Evolutionary conservation across 768 basidiomycete genomes (phyloP).

Genomic region (Hydnum rufescens): DNA sequence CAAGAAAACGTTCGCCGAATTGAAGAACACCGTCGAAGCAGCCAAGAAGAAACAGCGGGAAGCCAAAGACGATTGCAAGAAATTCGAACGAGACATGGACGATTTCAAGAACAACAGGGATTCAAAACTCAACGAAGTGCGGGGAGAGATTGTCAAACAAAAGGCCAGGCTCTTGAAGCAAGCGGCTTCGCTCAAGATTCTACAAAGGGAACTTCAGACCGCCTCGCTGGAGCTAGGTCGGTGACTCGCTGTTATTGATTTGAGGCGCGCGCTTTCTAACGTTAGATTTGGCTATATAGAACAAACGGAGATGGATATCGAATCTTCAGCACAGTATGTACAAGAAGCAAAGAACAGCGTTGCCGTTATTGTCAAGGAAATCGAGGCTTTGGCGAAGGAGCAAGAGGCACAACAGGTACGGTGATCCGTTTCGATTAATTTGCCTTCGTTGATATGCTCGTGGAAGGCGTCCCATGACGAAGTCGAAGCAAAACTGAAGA

Average conservation of each 20-base stretch:
- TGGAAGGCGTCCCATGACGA: slow-evolving; percentile 34
- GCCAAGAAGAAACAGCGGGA: slow-evolving; percentile 60
- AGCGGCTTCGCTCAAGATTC: slow-evolving; percentile 57
- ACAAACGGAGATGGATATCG: slow-evolving; percentile 61
- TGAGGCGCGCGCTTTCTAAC: background rate
- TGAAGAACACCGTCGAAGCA: slow-evolving; percentile 35
- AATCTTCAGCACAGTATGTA: slow-evolving; percentile 26
- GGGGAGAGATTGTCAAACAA: slow-evolving; percentile 65
- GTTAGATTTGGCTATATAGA: slow-evolving; percentile 25
- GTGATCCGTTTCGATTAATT: background rate
- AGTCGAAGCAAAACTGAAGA: slow-evolving; percentile 51
- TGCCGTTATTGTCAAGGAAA: slow-evolving; percentile 38
- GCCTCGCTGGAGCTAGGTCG: slow-evolving; percentile 72
- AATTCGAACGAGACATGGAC: slow-evolving; percentile 88
- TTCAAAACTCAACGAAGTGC: slow-evolving; percentile 84
- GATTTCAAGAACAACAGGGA: slow-evolving; percentile 99
- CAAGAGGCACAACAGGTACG: slow-evolving; percentile 28
- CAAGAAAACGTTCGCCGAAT: slow-evolving; percentile 39
- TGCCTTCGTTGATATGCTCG: background rate
- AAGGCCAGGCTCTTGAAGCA: slow-evolving; percentile 69
- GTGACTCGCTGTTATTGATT: slow-evolving; percentile 12
- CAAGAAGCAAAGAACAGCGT: slow-evolving; percentile 28
- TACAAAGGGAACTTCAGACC: slow-evolving; percentile 81
- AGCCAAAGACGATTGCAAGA: slow-evolving; percentile 60
- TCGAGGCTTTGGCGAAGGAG: slow-evolving; percentile 35